phyloP scores from a whole-genome alignment of 202 grass and related monocot species.

The Elaeis oleifera region DNA sequence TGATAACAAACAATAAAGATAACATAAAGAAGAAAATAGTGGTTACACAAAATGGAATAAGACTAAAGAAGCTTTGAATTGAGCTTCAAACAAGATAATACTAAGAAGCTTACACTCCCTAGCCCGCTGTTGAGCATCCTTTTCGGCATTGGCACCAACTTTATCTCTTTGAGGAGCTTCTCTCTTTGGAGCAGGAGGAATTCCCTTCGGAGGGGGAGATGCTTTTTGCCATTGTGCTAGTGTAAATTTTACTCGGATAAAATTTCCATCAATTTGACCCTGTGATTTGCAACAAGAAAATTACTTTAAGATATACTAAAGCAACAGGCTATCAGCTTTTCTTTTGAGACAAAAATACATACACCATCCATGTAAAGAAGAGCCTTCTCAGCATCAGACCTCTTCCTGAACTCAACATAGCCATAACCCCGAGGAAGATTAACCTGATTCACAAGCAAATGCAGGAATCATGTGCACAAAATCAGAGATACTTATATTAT shows the following conservation, averaged over 20 bases:
- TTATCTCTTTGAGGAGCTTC: slow-evolving; percentile 72
- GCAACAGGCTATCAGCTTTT: no score
- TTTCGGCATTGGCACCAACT: slow-evolving; percentile 52
- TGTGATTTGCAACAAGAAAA: slow-evolving; percentile 14
- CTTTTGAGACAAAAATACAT: slow-evolving; percentile 14
- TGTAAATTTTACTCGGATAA: slow-evolving; percentile 84
- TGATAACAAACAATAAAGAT: slow-evolving; percentile 10
- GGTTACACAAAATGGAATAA: no score
- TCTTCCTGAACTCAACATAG: slow-evolving; percentile 95
- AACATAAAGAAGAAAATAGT: slow-evolving; percentile 21
- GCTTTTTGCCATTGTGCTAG: slow-evolving; percentile 69
- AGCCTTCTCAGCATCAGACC: slow-evolving; percentile 96
- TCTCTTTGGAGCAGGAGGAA: slow-evolving; percentile 50
- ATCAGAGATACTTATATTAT: no score
- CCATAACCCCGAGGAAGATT: slow-evolving; percentile 99
- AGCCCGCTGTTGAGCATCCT: slow-evolving; percentile 46
- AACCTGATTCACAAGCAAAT: slow-evolving; percentile 29
- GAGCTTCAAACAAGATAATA: not conserved
- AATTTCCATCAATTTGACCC: slow-evolving; percentile 98
- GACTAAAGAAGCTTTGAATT: not conserved
- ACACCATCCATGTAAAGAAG: slow-evolving; percentile 99
- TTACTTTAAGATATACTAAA: not conserved
- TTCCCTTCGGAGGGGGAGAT: slow-evolving; percentile 45
- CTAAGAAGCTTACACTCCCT: slow-evolving; percentile 51
- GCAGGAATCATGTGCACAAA: no score